A percentile compares a stretch with the other conserved stretches of the same genome.
phyloP scores from a whole-genome alignment of 2,329 filamentous ascomycete genomes.

The Alternaria triticina region DNA sequence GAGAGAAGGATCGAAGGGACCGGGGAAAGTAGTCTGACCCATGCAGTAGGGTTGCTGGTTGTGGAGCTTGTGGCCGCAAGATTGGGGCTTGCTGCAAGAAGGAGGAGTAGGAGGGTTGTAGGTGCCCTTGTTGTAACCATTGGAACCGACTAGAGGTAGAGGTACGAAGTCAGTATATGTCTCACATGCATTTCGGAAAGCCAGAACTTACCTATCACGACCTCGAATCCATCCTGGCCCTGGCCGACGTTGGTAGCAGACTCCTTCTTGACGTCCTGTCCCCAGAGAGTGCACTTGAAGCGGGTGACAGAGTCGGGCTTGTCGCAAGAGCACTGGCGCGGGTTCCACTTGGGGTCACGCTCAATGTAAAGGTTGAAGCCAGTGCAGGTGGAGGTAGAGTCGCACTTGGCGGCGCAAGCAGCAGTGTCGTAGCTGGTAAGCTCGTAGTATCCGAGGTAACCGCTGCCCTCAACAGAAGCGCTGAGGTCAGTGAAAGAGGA shows the following conservation, averaged over 20 bases:
- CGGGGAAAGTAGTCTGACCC: slow-evolving; percentile 34
- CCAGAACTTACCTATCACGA: slow-evolving; percentile 26
- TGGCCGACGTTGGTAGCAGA: slow-evolving; percentile 28
- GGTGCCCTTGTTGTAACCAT: slow-evolving; percentile 39
- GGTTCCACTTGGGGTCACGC: slow-evolving; percentile 34
- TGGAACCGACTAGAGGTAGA: slow-evolving; percentile 26
- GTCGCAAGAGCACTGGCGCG: slow-evolving; percentile 30
- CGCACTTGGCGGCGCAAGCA: slow-evolving; percentile 26
- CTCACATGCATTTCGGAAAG: neutral
- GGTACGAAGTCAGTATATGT: neutral
- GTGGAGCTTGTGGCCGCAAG: slow-evolving; percentile 29
- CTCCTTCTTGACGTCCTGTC: slow-evolving; percentile 25
- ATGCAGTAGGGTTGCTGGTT: slow-evolving; percentile 34
- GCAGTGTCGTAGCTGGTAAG: slow-evolving; percentile 30
- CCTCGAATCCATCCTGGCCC: slow-evolving; percentile 31
- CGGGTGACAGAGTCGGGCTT: slow-evolving; percentile 25
- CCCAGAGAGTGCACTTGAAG: slow-evolving; percentile 36
- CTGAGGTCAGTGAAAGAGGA: slow-evolving; percentile 26
- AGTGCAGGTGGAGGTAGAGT: slow-evolving; percentile 24
- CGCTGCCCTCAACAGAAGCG: slow-evolving; percentile 23
- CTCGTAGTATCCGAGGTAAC: slow-evolving; percentile 31
- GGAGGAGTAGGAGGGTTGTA: slow-evolving; percentile 27
- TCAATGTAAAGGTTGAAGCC: slow-evolving; percentile 38
- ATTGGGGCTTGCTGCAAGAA: slow-evolving; percentile 29
- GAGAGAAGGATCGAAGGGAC: slow-evolving; percentile 32